Conservation (phyloP, 345 rosid species). For the Arabis alpina region DNA sequence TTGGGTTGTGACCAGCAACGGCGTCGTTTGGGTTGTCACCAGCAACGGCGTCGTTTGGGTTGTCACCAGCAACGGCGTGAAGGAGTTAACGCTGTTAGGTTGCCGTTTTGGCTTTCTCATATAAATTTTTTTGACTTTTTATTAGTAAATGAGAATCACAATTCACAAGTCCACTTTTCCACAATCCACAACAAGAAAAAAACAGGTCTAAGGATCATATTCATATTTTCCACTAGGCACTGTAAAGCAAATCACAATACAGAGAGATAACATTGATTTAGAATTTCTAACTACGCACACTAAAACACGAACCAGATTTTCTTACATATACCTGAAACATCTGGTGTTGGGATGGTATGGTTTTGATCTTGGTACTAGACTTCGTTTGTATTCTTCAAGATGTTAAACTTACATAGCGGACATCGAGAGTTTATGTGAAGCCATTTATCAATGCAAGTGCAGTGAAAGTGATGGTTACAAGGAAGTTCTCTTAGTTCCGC, state of each 20-base stretch:
- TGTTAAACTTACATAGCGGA: constrained; percentile 94
- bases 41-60: background rate
- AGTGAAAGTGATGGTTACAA: constrained; percentile 92
- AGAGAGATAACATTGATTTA: background rate
- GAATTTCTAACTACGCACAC: constrained; percentile 25
- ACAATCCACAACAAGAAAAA: constrained; percentile 19
- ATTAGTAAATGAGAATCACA: background rate
- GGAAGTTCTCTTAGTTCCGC: constrained; percentile 92
- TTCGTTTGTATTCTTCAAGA: constrained; percentile 76
- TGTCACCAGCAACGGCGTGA: no score
- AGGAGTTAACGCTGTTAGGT: no score
- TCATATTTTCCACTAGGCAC: background rate
- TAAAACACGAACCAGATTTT: constrained; percentile 24
- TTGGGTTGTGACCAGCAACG: no score
- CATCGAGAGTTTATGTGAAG: constrained; percentile 84
- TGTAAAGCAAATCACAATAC: constrained; percentile 16
- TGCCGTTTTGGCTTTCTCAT: no score
- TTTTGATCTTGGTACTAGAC: constrained; percentile 47
- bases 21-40: background rate
- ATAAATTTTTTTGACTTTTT: no score
- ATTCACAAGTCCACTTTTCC: background rate
- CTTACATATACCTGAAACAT: constrained; percentile 30
- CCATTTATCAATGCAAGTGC: constrained; percentile 95
- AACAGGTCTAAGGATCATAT: constrained; percentile 4
- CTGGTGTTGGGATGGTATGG: constrained; percentile 12